These are phyloP conservation scores for Rhynchospora tenuis DNA, from an alignment of 176 grass and related monocot genomes.

Conservation along the genomic window DNA sequence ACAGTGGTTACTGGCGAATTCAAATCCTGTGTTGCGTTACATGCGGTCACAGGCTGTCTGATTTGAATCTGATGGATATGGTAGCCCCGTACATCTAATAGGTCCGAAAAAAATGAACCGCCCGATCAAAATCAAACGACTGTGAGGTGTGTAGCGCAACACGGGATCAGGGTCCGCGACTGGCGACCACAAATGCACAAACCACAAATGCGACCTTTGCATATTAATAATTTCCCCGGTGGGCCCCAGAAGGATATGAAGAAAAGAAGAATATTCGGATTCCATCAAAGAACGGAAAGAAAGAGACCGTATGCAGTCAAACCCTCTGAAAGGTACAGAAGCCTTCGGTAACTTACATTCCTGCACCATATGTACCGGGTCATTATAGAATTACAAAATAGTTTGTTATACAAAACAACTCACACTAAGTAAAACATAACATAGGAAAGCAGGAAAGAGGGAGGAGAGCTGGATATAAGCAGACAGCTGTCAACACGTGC, in stretches of 20 bases:
- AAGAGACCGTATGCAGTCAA: conserved; percentile 16
- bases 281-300: conserved; percentile 1
- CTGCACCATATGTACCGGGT: neutral
- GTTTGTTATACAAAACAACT: neutral
- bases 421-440: neutral
- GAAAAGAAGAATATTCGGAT: conserved; percentile 9
- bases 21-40: too few species aligned
- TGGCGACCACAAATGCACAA: too few species aligned
- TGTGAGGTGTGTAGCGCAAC: too few species aligned
- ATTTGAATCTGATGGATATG: too few species aligned
- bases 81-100: too few species aligned
- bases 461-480: neutral
- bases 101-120: too few species aligned
- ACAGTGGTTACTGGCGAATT: too few species aligned
- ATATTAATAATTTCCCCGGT: neutral
- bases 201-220: neutral
- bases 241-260: neutral
- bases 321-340: neutral
- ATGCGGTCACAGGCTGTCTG: too few species aligned
- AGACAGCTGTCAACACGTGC: conserved; percentile 38
- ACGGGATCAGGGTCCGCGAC: too few species aligned
- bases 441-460: neutral
- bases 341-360: neutral
- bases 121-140: too few species aligned
- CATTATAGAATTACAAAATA: neutral